Percentiles rank a stretch among this genome's conserved stretches.
phyloP scores from a whole-genome alignment of 495 filamentous ascomycete genomes.

The Apodospora peruviana region DNA sequence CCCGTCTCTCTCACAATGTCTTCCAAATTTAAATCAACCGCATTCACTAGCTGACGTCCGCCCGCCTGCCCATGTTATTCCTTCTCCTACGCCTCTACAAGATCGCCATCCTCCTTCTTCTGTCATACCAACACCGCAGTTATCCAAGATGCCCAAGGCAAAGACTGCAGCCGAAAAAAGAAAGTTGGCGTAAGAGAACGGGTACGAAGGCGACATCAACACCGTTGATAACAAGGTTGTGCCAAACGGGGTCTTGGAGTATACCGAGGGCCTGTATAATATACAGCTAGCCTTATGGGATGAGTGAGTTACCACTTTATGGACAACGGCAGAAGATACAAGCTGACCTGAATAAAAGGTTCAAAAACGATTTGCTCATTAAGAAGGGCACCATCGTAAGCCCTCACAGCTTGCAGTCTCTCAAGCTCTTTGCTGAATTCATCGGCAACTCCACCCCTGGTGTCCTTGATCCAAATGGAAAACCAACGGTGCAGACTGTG shows the following conservation, averaged over 20 bases:
- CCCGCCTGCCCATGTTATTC: not conserved
- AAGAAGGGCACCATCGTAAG: conserved; percentile 3
- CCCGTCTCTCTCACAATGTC: not conserved
- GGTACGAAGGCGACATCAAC: not conserved
- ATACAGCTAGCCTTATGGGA: not conserved
- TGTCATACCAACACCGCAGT: not conserved
- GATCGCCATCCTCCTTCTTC: not conserved
- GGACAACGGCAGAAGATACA: not conserved
- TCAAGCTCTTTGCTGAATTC: conserved; percentile 15
- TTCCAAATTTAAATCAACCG: not conserved
- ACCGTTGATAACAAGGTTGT: not conserved
- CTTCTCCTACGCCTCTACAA: not conserved
- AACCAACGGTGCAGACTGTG: conserved; percentile 10
- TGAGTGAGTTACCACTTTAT: not conserved
- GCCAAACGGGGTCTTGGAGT: not conserved
- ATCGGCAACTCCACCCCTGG: conserved; percentile 7
- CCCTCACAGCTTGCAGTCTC: conserved; percentile 7
- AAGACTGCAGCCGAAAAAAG: not conserved
- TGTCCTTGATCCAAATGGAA: conserved; percentile 10
- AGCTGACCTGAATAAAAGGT: not conserved
- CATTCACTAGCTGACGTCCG: not conserved
- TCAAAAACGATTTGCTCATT: not conserved
- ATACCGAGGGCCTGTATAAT: not conserved
- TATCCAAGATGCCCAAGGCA: not conserved
- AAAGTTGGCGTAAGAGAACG: not conserved